phyloP scores from a whole-genome alignment of 2,329 filamentous ascomycete genomes.

The Cladorrhinum sp. region DNA sequence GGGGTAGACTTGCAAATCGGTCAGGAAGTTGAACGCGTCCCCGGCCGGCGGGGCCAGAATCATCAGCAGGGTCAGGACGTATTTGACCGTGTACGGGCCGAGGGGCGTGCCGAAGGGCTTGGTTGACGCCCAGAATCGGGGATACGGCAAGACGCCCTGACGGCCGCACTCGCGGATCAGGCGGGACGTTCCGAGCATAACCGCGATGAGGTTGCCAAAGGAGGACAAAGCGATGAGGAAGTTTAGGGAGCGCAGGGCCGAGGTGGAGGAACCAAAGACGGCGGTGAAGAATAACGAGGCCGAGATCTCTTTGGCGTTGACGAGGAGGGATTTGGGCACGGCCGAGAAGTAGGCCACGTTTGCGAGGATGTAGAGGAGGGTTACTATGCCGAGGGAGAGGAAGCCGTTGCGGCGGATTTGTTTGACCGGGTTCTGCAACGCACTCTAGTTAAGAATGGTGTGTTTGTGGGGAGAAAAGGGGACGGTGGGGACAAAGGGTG shows the following conservation, averaged over 20 bases:
- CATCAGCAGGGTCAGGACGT: conserved; percentile 55
- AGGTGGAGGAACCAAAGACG: conserved; percentile 50
- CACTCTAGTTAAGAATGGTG: neutral
- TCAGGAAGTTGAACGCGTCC: conserved; percentile 62
- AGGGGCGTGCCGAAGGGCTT: conserved; percentile 61
- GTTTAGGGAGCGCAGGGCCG: conserved; percentile 52
- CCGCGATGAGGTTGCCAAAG: conserved; percentile 56
- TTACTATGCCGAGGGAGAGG: conserved; percentile 48
- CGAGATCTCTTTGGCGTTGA: conserved; percentile 48
- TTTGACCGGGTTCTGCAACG: conserved; percentile 49
- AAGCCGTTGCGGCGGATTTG: conserved; percentile 50
- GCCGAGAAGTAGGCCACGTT: conserved; percentile 61
- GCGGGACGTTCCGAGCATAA: conserved; percentile 54
- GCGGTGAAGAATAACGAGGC: conserved; percentile 57
- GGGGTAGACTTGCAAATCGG: conserved; percentile 56
- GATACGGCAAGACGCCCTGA: conserved; percentile 59
- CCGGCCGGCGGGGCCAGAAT: conserved; percentile 59
- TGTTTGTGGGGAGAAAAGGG: conserved; percentile 25
- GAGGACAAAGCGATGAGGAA: conserved; percentile 55
- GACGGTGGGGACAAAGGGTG: too few relatives aligned
- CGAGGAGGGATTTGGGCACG: conserved; percentile 51
- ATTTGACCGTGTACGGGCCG: conserved; percentile 57
- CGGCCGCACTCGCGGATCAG: conserved; percentile 58
- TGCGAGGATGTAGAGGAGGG: conserved; percentile 53
- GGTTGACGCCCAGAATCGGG: conserved; percentile 59